phyloP scores from a whole-genome alignment of 345 rosid genomes.

The Hirschfeldia incana region DNA sequence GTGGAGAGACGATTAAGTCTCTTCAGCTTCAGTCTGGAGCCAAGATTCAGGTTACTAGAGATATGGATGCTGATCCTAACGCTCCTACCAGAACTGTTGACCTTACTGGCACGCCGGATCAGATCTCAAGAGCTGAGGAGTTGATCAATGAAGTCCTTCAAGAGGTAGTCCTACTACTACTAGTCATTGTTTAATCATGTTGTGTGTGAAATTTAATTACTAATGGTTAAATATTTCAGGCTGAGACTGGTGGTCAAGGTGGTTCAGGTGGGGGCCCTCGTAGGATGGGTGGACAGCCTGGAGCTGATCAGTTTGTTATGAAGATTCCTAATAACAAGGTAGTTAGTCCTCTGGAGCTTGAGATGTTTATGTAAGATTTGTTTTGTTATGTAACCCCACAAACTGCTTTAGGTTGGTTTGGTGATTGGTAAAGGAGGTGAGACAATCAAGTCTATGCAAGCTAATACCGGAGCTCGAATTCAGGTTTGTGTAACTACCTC shows the following conservation, averaged over 20 bases:
- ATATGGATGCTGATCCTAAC: slow-evolving; percentile 87
- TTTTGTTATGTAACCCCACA: slow-evolving; percentile 30
- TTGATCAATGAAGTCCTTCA: slow-evolving; percentile 90
- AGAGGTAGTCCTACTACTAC: slow-evolving; percentile 38
- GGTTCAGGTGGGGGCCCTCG: slow-evolving; percentile 63
- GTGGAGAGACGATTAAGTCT: slow-evolving; percentile 94
- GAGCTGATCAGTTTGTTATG: slow-evolving; percentile 75
- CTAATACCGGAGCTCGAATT: slow-evolving; percentile 88
- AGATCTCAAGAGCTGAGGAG: slow-evolving; percentile 87
- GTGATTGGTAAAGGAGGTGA: slow-evolving; percentile 99
- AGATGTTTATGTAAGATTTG: slow-evolving; percentile 3
- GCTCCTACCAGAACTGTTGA: slow-evolving; percentile 71
- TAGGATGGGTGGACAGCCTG: slow-evolving; percentile 73
- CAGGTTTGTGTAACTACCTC: slow-evolving; percentile 54
- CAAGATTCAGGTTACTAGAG: slow-evolving; percentile 95
- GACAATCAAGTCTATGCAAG: slow-evolving; percentile 95
- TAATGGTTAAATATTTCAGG: slow-evolving; percentile 45
- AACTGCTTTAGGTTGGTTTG: slow-evolving; percentile 81
- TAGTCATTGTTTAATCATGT: neutral
- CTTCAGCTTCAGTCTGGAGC: slow-evolving; percentile 96
- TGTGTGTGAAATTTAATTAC: neutral
- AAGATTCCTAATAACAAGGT: slow-evolving; percentile 91
- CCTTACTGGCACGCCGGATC: slow-evolving; percentile 78
- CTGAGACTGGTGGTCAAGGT: slow-evolving; percentile 83
- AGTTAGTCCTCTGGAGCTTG: slow-evolving; percentile 13